Evolutionary conservation across 129 eudicot genomes (phyloP), one percentile per base, ranked within the genome.

Genomic region (Solidago caesia): DNA sequence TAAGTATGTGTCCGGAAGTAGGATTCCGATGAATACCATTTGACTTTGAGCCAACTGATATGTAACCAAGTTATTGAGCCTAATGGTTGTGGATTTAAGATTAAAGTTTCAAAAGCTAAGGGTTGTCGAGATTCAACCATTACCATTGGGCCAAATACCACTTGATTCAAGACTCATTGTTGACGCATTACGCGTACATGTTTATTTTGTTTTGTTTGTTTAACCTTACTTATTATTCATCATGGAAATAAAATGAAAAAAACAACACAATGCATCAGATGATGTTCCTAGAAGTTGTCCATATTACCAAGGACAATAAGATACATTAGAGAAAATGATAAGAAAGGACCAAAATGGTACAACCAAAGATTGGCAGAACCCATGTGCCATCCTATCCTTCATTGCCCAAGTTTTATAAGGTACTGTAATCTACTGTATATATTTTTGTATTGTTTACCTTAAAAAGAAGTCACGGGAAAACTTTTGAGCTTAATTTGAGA

Each of bases 361-460:
- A 41, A 76, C 27, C 59, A 68, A 56, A 33, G 21, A 45, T 45
- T 67, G 68, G 3, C 67, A 67, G 74, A 76, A 56, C 46, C n/a
- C 80, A 76, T 67, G 62, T 68, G 74, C 52, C 68, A 45, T 67
- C 65, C 47, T 56, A 57, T 41, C 73, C 59, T 7, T 76, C 59
- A 56, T 76, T 74, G 8, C 48, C 44, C 45, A 66, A 5, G 12
- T 4, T 53, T 55, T 8, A 58, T 44, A 72, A 42, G 66, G 41
- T 68, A 8, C 39, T 33, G 39, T 33, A 33, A 33, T 33, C 39
- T 33, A 33, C 39, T 33, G 3, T 16, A 57, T 43, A 43, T 45
- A 57, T 10, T 43, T 29, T 56, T 25, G 59, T 58, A 72, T 58
- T 16, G 44, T 10, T 72, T 71, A 56, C 4, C 16, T 72, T 26